Evolutionary conservation across 78 protist genomes (phyloP).

Genomic region (Andalucia godoyi): DNA sequence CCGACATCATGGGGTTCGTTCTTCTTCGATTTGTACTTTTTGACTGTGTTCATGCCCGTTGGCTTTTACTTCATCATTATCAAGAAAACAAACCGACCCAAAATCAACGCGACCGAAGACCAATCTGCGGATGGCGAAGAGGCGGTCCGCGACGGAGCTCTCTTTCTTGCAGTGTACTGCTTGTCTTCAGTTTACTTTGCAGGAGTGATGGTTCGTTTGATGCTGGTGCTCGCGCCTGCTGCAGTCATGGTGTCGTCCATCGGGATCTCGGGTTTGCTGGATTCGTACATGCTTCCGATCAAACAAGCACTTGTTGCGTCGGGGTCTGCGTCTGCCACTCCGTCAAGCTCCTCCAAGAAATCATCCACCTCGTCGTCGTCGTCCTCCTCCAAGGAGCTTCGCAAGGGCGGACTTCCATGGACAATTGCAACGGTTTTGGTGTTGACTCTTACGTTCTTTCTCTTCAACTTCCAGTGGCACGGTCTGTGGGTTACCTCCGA

Average conservation of each 20-base stretch:
- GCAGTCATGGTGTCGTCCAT: slow-evolving; percentile 78
- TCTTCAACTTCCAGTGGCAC: slow-evolving; percentile 76
- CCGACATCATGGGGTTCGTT: slow-evolving; percentile 89
- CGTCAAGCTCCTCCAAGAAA: not conserved
- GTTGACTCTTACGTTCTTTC: slow-evolving; percentile 33
- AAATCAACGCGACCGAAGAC: not conserved
- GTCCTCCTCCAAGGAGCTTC: no score
- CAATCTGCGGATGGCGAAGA: not conserved
- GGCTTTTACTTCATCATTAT: slow-evolving; percentile 86
- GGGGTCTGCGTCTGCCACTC: not conserved
- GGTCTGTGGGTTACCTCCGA: slow-evolving; percentile 88
- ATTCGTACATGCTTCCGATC: slow-evolving; percentile 22
- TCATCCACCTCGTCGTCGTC: not conserved
- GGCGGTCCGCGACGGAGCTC: not conserved
- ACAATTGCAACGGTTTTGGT: slow-evolving; percentile 37
- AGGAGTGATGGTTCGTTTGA: slow-evolving; percentile 95
- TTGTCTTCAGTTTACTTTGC: slow-evolving; percentile 13
- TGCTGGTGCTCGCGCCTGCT: slow-evolving; percentile 93
- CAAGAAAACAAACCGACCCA: slow-evolving; percentile 58
- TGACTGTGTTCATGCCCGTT: slow-evolving; percentile 75
- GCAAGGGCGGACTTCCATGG: no score
- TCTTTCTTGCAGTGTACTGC: slow-evolving; percentile 23
- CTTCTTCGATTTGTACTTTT: slow-evolving; percentile 88
- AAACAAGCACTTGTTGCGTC: no score
- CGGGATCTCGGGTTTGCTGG: slow-evolving; percentile 55